Evolutionary conservation across 2,329 filamentous ascomycete species (phyloP).

Genomic region (Alternaria tenuissima): DNA sequence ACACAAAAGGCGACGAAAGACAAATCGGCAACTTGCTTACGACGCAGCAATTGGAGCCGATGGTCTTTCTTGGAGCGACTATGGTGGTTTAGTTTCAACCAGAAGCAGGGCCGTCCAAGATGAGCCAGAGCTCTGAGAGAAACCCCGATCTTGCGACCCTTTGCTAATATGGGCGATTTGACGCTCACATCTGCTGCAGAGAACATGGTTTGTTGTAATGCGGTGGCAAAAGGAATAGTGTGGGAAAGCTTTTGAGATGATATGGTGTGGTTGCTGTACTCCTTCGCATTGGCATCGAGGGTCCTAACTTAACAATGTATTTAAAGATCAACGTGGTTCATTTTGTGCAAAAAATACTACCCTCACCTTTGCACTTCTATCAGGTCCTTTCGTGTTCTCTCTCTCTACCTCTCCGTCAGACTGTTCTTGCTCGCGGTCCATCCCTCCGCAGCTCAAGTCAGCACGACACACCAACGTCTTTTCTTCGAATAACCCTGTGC

Average conservation of each 20-base stretch:
- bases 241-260: neutral
- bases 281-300: neutral
- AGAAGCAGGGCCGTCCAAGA: conserved; percentile 22
- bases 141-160: neutral
- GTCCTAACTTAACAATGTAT: neutral
- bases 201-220: neutral
- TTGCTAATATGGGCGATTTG: neutral
- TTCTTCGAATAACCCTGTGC: neutral
- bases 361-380: neutral
- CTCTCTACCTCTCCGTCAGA: neutral
- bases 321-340: neutral
- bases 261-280: neutral
- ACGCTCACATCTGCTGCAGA: neutral
- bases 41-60: conserved; percentile 38
- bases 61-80: conserved; percentile 54
- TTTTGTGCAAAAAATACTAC: neutral
- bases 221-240: neutral
- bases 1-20: conserved; percentile 10
- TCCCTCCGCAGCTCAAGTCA: neutral
- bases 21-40: conserved; percentile 36
- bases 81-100: conserved; percentile 54
- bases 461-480: neutral
- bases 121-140: conserved; percentile 31
- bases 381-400: neutral
- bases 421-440: neutral